Conservation (phyloP, 495 filamentous ascomycete genomes). For the Podospora pseudocomata region DNA sequence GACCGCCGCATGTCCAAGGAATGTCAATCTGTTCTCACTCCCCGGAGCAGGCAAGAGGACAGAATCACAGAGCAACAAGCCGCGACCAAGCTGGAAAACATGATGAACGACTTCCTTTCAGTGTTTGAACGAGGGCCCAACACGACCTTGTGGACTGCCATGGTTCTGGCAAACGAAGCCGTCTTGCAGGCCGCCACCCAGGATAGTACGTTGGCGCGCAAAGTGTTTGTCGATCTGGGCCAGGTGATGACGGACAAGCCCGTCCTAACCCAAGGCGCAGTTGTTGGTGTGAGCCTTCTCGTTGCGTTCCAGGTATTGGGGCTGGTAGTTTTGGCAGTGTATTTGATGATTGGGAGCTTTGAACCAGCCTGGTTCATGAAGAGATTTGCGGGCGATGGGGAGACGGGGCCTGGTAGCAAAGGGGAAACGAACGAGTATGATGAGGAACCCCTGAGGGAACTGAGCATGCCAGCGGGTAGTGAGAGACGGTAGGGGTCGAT, state of each 20-base stretch:
- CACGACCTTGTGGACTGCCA: neutral
- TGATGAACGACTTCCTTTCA: neutral
- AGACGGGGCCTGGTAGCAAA: too few species aligned
- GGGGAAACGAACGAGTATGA: too few species aligned
- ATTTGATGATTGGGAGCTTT: too few species aligned
- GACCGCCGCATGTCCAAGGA: neutral
- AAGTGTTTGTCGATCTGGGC: neutral
- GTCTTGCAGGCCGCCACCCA: neutral
- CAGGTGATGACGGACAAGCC: neutral
- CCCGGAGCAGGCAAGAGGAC: neutral
- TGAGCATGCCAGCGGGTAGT: neutral
- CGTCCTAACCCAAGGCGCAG: neutral
- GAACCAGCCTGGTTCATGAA: too few species aligned
- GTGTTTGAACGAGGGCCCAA: neutral
- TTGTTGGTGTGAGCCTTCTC: too few species aligned
- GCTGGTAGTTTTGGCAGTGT: too few species aligned
- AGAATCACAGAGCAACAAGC: neutral
- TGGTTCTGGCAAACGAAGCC: neutral
- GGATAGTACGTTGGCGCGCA: neutral
- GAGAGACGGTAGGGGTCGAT: neutral
- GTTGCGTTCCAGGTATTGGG: too few species aligned
- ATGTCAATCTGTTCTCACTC: neutral
- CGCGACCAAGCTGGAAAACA: neutral
- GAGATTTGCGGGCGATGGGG: too few species aligned
- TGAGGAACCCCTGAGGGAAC: too few species aligned